Conservation (phyloP, 768 basidiomycete species). For the Pulveroboletus sp. region DNA sequence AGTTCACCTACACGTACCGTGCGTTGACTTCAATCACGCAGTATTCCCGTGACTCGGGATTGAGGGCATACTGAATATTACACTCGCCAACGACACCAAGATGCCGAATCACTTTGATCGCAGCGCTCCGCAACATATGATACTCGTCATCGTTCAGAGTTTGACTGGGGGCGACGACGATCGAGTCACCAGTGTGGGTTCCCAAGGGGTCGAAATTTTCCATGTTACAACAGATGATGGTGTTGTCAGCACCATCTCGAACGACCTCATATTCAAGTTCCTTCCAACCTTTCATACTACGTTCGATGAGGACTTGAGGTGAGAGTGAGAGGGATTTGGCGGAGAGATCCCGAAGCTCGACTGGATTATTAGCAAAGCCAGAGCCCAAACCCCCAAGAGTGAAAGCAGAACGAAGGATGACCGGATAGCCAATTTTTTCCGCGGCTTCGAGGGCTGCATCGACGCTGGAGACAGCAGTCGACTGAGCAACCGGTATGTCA, state of each 20-base stretch:
- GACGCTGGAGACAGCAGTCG: conserved; percentile 94
- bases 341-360: conserved; percentile 91
- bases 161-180: conserved; percentile 98
- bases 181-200: conserved; percentile 98
- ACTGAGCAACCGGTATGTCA: conserved; percentile 92
- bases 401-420: conserved; percentile 95
- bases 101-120: conserved; percentile 92
- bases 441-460: conserved; percentile 92
- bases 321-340: conserved; percentile 88
- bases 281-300: conserved; percentile 99
- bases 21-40: conserved; percentile 99
- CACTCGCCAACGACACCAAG: conserved; percentile 92
- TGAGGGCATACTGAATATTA: conserved; percentile 98
- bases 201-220: conserved; percentile 99
- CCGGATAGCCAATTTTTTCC: conserved; percentile 90
- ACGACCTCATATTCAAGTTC: conserved; percentile 99
- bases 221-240: conserved; percentile 99
- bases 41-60: conserved; percentile 90
- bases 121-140: conserved; percentile 97
- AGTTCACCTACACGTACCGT: conserved; percentile 42
- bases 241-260: conserved; percentile 97
- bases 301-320: conserved; percentile 96
- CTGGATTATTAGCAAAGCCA: conserved; percentile 92
- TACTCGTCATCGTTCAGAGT: conserved; percentile 97
- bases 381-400: conserved; percentile 98